Evolutionary conservation across 164 flowering plant genomes (phyloP), one percentile per base, ranked within the genome.

Genomic region (Berberis thunbergii): DNA sequence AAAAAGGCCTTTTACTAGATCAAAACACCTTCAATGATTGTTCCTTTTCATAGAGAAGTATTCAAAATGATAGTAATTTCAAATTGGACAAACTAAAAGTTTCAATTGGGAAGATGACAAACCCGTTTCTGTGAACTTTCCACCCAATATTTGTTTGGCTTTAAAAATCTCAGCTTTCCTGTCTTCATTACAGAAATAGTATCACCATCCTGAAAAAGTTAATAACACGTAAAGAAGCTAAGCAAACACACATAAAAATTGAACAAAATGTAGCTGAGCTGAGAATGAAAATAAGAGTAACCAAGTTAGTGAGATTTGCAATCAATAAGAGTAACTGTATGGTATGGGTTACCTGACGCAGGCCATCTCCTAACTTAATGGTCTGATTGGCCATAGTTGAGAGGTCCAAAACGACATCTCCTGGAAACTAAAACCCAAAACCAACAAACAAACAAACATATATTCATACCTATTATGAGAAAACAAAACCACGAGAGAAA

Each of bases 141-240:
- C 61, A 94, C 96, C 99, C 99, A 94, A 66, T 91, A 91, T 66
- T 89, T 94, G 65, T 87, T 91, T 49, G 96, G 97, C 75, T 86
- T 94, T 4, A 86, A 70, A 62, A 83, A 87, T 67, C 81, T 87
- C 63, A 94, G 67, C 65, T 61, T 84, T 53, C 99, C 96, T 52
- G 93, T 82, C 66, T 83, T 87, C 69, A 74, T 77, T 49, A 80
- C 99, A 67, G 81, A 60, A 68, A 94, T 82, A 41, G 79, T 63
- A 81, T 94, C 97, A 73, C 82, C 64, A n/a, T 94, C 96, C 96
- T 94, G 82, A 45, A 62, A 79, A 66, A 69, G 61, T 8, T 46
- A 39, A 10, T 6, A 57, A 38, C 7, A 41, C 7, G 4, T n/a
- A 57, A 41, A 46, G 13, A 46, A 7, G 10, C 6, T 39, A 4